phyloP scores from a whole-genome alignment of 192 early-diverging fungal genomes.

The Obelidium mucronatum region DNA sequence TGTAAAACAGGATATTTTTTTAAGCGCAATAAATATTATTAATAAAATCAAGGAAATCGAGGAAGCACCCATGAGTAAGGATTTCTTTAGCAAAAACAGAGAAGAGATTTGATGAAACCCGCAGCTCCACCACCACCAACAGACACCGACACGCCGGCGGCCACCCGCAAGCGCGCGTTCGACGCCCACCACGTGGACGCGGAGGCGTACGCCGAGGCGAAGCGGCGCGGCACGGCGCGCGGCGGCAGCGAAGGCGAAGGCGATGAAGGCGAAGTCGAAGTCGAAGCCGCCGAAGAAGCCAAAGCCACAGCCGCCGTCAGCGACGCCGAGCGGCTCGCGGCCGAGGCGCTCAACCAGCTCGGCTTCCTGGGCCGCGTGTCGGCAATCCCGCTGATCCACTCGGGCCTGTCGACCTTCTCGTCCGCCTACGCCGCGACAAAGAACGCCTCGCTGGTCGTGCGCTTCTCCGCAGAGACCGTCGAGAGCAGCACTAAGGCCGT shows the following conservation, averaged over 20 bases:
- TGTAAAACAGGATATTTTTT: no score
- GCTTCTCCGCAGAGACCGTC: constrained; percentile 77
- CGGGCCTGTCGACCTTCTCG: constrained; percentile 58
- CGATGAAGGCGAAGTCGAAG: no score
- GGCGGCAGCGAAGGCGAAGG: not conserved
- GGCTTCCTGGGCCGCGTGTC: constrained; percentile 80
- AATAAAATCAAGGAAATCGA: not conserved
- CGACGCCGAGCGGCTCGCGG: constrained; percentile 50
- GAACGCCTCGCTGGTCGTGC: constrained; percentile 61
- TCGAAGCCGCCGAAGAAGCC: not conserved
- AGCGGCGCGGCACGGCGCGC: not conserved
- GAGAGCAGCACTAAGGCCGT: constrained; percentile 78
- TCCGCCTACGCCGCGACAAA: constrained; percentile 79
- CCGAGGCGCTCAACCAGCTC: constrained; percentile 51
- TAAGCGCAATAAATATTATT: not conserved
- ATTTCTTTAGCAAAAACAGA: not conserved
- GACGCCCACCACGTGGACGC: no score
- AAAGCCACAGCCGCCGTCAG: constrained; percentile 10
- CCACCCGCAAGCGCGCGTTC: no score
- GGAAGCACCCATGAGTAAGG: not conserved
- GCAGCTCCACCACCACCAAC: no score
- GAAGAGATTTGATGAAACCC: not conserved
- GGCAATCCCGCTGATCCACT: constrained; percentile 79
- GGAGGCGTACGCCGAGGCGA: not conserved
- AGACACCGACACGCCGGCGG: no score